Conservation (phyloP, 768 basidiomycete species). For the Trametes coccinea region DNA sequence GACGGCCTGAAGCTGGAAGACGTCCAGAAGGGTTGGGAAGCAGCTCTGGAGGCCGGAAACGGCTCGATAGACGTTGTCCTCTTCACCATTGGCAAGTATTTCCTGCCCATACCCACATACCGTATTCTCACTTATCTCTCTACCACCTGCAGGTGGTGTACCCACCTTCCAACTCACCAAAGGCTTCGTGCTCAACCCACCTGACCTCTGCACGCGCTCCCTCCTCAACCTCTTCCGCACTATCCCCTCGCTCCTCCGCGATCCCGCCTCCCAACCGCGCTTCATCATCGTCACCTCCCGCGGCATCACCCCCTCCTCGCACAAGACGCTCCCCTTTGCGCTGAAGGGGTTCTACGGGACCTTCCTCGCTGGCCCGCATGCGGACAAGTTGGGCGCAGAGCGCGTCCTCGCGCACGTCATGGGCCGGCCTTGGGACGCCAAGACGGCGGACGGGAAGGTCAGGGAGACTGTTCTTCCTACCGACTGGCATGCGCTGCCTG, state of each 20-base stretch:
- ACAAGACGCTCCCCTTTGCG: constrained; percentile 45
- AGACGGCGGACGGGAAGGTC: constrained; percentile 40
- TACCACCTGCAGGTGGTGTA: constrained; percentile 40
- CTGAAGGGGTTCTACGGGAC: constrained; percentile 51
- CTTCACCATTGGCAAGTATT: constrained; percentile 57
- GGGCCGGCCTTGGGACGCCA: constrained; percentile 49
- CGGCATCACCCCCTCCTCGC: constrained; percentile 51
- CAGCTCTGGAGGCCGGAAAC: constrained; percentile 27
- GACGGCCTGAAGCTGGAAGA: constrained; percentile 58
- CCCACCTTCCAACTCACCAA: constrained; percentile 47
- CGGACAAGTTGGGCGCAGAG: constrained; percentile 65
- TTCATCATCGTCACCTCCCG: constrained; percentile 55
- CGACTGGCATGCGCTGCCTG: constrained; percentile 45
- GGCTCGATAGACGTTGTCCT: constrained; percentile 51
- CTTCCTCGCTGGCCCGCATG: constrained; percentile 48
- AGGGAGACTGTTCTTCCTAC: constrained; percentile 42
- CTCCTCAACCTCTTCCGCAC: constrained; percentile 58
- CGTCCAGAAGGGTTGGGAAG: constrained; percentile 52
- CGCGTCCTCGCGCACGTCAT: constrained; percentile 47
- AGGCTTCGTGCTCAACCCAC: constrained; percentile 50
- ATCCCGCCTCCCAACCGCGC: constrained; percentile 41
- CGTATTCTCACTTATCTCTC: not conserved
- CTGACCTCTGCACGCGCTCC: constrained; percentile 58
- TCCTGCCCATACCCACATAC: not conserved
- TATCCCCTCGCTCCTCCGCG: constrained; percentile 39